Conservation (phyloP, 805 yeast species). For the Saturnispora serradocipensis region DNA sequence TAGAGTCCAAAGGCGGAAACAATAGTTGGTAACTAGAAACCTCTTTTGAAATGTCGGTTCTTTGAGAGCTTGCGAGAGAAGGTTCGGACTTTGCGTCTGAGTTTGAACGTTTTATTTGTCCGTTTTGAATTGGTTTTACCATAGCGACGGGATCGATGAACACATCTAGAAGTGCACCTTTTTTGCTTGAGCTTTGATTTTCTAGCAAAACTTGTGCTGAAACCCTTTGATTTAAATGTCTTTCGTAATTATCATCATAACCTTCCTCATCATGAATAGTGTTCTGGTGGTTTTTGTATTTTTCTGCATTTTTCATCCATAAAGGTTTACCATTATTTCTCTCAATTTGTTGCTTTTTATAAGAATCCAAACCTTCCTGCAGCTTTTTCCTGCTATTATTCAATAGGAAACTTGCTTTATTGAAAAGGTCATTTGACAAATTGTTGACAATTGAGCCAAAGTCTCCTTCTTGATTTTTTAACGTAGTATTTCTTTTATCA, state of each 20-base stretch:
- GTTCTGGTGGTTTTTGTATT: constrained; percentile 31
- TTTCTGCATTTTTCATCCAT: constrained; percentile 62
- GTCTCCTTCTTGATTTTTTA: constrained; percentile 22
- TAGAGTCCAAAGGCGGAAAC: constrained; percentile 15
- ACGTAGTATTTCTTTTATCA: neutral
- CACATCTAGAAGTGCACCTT: neutral
- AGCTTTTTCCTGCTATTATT: constrained; percentile 52
- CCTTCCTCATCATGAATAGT: constrained; percentile 37
- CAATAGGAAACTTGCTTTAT: constrained; percentile 51
- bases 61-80: neutral
- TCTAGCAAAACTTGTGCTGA: neutral
- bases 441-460: constrained; percentile 38
- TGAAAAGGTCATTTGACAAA: constrained; percentile 45
- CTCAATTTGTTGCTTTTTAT: constrained; percentile 31
- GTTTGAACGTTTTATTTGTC: neutral
- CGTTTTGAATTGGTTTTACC: neutral
- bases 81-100: neutral
- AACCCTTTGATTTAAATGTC: constrained; percentile 19
- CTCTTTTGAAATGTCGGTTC: neutral
- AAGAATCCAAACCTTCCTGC: constrained; percentile 52
- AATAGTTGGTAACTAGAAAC: constrained; percentile 10
- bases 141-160: neutral
- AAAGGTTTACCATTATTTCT: constrained; percentile 41
- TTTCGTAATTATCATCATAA: constrained; percentile 28
- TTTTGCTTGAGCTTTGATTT: neutral